Conservation (phyloP, 495 filamentous ascomycete species). For the Hypoxylon cercidicola region DNA sequence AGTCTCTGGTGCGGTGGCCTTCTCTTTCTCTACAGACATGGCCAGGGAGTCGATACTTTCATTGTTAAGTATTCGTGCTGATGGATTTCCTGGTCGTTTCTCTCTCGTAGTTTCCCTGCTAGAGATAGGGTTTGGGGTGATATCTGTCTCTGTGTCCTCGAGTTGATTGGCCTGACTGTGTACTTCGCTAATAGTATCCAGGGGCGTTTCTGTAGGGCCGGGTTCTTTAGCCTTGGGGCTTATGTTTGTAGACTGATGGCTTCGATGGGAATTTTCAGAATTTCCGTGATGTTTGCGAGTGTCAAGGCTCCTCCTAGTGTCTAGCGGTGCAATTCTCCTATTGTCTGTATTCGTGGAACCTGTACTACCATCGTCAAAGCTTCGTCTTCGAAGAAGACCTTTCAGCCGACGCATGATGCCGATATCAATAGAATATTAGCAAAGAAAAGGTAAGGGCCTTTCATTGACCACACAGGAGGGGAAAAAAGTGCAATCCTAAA, state of each 20-base stretch:
- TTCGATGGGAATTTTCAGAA: background rate
- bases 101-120: too few relatives aligned
- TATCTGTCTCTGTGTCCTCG: too few relatives aligned
- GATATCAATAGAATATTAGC: background rate
- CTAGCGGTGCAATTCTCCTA: background rate
- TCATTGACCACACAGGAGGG: background rate
- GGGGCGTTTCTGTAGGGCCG: too few relatives aligned
- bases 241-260: background rate
- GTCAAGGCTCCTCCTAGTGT: background rate
- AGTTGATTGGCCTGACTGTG: too few relatives aligned
- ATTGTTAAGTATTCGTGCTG: background rate
- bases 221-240: too few relatives aligned
- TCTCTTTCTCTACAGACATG: background rate
- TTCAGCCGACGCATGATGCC: constrained; percentile 20
- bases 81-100: background rate
- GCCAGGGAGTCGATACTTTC: background rate
- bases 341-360: background rate
- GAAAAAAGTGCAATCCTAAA: background rate
- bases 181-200: too few relatives aligned
- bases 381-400: constrained; percentile 17
- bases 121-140: too few relatives aligned
- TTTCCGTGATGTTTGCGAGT: background rate
- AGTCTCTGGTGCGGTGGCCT: background rate
- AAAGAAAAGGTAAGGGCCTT: background rate
- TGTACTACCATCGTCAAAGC: background rate